A percentile compares a stretch with the other conserved stretches of the same genome.
Conservation (phyloP, 2,329 filamentous ascomycete genomes). For the Cryphonectria naterciae region DNA sequence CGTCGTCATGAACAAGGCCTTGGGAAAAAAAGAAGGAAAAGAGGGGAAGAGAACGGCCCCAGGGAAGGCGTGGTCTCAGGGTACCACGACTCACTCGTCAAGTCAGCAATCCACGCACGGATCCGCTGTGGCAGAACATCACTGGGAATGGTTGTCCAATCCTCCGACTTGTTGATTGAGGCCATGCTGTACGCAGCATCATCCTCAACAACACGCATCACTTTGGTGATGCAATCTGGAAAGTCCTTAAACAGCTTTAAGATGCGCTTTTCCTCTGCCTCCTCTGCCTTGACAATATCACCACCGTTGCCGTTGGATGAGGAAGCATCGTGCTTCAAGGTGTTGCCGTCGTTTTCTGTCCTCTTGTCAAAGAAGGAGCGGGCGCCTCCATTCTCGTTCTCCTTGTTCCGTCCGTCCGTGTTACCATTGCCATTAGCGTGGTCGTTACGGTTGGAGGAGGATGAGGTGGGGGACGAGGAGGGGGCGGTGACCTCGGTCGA, state of each 20-base stretch:
- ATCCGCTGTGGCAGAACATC: conserved; percentile 13
- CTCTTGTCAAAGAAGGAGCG: background rate
- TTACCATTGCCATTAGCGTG: background rate
- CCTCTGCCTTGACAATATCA: background rate
- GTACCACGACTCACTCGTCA: conserved; percentile 12
- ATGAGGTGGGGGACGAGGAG: background rate
- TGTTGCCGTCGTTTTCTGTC: background rate
- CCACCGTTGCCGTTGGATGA: conserved; percentile 2
- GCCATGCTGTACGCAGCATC: conserved; percentile 10
- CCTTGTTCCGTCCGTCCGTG: background rate
- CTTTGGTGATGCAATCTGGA: conserved; percentile 18
- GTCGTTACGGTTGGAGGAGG: background rate
- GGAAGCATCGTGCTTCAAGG: background rate
- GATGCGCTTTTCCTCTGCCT: conserved; percentile 5
- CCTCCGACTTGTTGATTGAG: background rate
- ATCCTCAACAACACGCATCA: background rate
- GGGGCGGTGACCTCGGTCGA: background rate
- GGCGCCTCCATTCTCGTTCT: background rate
- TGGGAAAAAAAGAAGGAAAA: too few species aligned
- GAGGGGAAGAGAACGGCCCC: background rate
- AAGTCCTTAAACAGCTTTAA: conserved; percentile 15
- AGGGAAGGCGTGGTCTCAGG: too few species aligned
- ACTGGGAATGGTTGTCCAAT: conserved; percentile 5
- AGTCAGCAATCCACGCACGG: conserved; percentile 16
- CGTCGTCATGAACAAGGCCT: background rate